Evolutionary conservation across 2,329 filamentous ascomycete species (phyloP), one percentile per base, ranked within the genome.

Genomic region (Curvularia lunata): DNA sequence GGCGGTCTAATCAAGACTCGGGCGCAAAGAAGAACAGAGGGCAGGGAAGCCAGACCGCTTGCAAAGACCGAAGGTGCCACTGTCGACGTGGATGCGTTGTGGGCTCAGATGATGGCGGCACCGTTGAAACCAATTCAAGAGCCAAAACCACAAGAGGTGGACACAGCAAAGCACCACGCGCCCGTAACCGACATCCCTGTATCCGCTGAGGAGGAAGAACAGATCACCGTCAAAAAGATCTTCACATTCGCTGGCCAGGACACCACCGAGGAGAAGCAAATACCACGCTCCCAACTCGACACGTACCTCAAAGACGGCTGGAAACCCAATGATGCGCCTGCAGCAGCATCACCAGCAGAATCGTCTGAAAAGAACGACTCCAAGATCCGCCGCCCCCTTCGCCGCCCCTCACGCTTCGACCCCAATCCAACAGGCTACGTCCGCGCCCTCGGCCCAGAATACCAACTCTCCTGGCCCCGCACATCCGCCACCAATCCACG

Each of bases 171-270:
- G 27, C 52, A 62, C 30, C 47, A 51, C 37, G 49, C 59, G 13
- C 63, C 65, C n/a, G 58, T 54, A 21, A 47, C 55, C 30, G 48
- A 25, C 27, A 61, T 57, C 27, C 37, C 50, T 7, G 58, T 38
- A 9, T 60, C 64, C 3, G 48, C 27, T 6, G 70, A 68, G 19
- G 73, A 75, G 10, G 68, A 74, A 47, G 77, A 81, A 41, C 73
- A 67, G 77, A 48, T 91, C 66, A 84, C 83, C 59, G 88, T 92
- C 60, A 89, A 87, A 67, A 86, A 88, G 28, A 88, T 85, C 13
- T 91, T 91, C 77, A 89, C 88, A 66, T 92, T 92, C 66, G 90
- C 89, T 34, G 90, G 89, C 28, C 86, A 89, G 67, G 82, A 88
- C 12, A 86, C 90, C 67, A 89, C 84, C 0, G 89, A 92, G 68